These are phyloP conservation scores for Leptosphaerulina australis DNA, from an alignment of 2,329 filamentous ascomycete species.

Conservation along the genomic window DNA sequence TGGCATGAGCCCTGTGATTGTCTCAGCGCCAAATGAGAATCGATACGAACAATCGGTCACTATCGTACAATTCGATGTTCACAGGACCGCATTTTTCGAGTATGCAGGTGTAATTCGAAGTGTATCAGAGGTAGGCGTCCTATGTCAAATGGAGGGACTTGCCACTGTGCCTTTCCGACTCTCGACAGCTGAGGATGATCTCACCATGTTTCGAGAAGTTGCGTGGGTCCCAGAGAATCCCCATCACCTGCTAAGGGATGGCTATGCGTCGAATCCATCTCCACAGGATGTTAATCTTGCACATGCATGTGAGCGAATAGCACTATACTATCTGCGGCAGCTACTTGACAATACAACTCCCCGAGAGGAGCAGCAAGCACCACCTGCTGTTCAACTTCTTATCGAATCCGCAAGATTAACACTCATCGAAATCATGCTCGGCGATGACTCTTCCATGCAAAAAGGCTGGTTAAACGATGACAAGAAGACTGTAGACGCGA, in stretches of 20 bases:
- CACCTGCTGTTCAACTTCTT: not conserved
- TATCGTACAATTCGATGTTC: not conserved
- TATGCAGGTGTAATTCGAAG: not conserved
- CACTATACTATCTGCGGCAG: constrained; percentile 15
- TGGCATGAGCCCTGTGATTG: too few relatives aligned
- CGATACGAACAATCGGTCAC: not conserved
- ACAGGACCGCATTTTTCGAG: not conserved
- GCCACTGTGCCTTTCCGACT: constrained; percentile 4
- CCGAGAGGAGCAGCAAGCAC: constrained; percentile 4
- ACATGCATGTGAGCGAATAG: not conserved
- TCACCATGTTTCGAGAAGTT: constrained; percentile 19
- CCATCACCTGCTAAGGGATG: not conserved
- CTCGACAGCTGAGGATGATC: constrained; percentile 17
- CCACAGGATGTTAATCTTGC: not conserved
- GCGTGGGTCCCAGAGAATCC: constrained; percentile 9
- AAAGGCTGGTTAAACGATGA: not conserved
- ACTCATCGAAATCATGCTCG: not conserved
- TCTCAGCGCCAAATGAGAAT: not conserved
- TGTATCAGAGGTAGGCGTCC: not conserved
- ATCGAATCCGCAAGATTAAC: not conserved
- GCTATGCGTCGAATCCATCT: not conserved
- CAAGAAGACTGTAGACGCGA: not conserved
- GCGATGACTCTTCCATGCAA: not conserved
- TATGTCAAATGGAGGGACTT: constrained; percentile 20
- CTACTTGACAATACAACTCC: constrained; percentile 10